A percentile compares a stretch with the other conserved stretches of the same genome.
phyloP scores from a whole-genome alignment of 1,284 basidiomycete genomes.

The Trichosporon ovoides region DNA sequence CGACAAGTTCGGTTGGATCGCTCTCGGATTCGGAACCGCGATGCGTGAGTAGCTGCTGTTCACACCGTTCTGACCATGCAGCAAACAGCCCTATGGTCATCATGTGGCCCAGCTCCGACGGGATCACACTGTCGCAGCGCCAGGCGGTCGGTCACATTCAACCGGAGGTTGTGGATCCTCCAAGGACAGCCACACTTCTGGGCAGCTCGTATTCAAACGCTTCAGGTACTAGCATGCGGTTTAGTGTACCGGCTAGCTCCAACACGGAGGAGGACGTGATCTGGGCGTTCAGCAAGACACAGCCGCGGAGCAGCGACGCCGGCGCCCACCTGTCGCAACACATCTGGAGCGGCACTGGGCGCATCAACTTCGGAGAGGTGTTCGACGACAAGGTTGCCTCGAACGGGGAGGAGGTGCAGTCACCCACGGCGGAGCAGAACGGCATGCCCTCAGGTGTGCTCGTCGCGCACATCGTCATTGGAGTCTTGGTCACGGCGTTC shows the following conservation, averaged over 20 bases:
- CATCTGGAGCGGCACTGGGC: slow-evolving; percentile 15
- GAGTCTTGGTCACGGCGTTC: slow-evolving; percentile 56
- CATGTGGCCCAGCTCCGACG: slow-evolving; percentile 59
- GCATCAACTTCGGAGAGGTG: not conserved
- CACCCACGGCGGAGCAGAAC: not conserved
- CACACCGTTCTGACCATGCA: slow-evolving; percentile 10
- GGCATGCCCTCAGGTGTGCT: slow-evolving; percentile 34
- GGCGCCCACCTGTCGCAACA: slow-evolving; percentile 53
- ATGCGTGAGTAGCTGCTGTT: slow-evolving; percentile 15
- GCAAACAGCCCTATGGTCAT: slow-evolving; percentile 58
- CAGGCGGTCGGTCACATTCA: slow-evolving; percentile 50
- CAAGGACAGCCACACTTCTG: slow-evolving; percentile 51
- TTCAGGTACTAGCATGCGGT: slow-evolving; percentile 46
- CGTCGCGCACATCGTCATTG: slow-evolving; percentile 57
- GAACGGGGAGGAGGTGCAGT: not conserved
- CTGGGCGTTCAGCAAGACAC: slow-evolving; percentile 52
- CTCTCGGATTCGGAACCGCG: slow-evolving; percentile 9
- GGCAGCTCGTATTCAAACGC: slow-evolving; percentile 43
- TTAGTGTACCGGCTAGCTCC: slow-evolving; percentile 53
- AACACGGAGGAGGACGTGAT: slow-evolving; percentile 51
- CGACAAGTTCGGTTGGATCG: slow-evolving; percentile 15
- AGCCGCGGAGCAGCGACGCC: slow-evolving; percentile 48
- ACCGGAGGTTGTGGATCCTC: slow-evolving; percentile 53
- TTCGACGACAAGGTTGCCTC: not conserved
- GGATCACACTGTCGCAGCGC: slow-evolving; percentile 59